Conservation (phyloP, 1,139 yeast species). For the Yamadazyma friedrichii region DNA sequence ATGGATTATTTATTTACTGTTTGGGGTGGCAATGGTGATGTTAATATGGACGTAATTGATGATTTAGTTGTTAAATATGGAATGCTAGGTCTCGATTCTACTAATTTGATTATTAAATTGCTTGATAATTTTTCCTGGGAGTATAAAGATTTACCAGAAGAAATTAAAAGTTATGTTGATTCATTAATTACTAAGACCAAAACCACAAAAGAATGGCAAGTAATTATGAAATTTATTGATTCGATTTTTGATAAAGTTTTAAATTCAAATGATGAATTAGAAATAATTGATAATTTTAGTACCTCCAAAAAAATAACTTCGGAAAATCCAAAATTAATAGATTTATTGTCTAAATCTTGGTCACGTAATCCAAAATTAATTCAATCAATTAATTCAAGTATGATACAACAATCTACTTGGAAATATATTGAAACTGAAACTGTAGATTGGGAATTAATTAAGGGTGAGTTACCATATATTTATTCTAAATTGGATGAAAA, state of each 20-base stretch:
- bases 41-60: slow-evolving; percentile 22
- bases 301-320: not conserved
- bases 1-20: slow-evolving; percentile 20
- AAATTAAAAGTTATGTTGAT: slow-evolving; percentile 9
- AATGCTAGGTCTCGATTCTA: slow-evolving; percentile 19
- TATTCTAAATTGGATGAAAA: slow-evolving; percentile 13
- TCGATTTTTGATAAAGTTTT: not conserved
- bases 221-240: slow-evolving; percentile 15
- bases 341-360: slow-evolving; percentile 5
- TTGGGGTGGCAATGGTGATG: slow-evolving; percentile 11
- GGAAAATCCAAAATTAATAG: not conserved
- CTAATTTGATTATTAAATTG: slow-evolving; percentile 9
- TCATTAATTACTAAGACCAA: slow-evolving; percentile 7
- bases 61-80: slow-evolving; percentile 30
- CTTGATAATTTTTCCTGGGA: slow-evolving; percentile 9
- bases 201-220: slow-evolving; percentile 16
- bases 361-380: slow-evolving; percentile 6
- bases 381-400: not conserved
- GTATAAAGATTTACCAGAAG: slow-evolving; percentile 11
- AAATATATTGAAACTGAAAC: slow-evolving; percentile 14
- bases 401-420: slow-evolving; percentile 16
- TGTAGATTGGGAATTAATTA: slow-evolving; percentile 16
- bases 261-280: not conserved
- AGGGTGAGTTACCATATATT: slow-evolving; percentile 12
- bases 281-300: slow-evolving; percentile 1